Conservation (phyloP, 306 rosid species). For the Hippophae gyantsensis region DNA sequence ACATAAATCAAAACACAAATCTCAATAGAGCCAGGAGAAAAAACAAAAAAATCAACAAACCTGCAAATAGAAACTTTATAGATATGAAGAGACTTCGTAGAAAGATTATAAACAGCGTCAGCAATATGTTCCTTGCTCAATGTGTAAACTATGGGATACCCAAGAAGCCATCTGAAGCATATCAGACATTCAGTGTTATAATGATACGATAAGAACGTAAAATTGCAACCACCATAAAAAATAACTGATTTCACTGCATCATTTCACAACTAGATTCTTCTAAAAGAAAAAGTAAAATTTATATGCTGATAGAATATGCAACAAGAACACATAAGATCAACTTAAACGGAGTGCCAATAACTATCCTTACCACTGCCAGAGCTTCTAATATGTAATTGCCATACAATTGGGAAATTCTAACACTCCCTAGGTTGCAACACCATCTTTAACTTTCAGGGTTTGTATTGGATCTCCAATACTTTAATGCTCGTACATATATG, state of each 20-base stretch:
- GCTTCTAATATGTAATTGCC: no score
- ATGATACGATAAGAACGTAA: not conserved
- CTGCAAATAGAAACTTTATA: constrained; percentile 61
- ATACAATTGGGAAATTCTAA: no score
- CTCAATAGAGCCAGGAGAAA: not conserved
- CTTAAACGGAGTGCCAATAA: no score
- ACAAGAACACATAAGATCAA: no score
- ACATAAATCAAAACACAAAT: not conserved
- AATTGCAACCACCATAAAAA: not conserved
- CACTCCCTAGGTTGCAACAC: no score
- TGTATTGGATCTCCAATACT: no score
- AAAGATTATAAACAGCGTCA: constrained; percentile 62
- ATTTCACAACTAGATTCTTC: no score
- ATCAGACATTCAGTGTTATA: constrained; percentile 13
- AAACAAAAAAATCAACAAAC: constrained; percentile 28
- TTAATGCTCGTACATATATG: no score
- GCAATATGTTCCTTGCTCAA: constrained; percentile 62
- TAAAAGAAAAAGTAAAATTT: no score
- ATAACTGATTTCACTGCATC: not conserved
- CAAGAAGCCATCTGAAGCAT: constrained; percentile 84
- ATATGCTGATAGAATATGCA: no score
- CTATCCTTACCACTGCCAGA: no score
- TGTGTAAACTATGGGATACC: constrained; percentile 73
- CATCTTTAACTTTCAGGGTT: no score
- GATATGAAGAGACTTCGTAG: constrained; percentile 67